Conservation (phyloP, 2,329 filamentous ascomycete species). For the Xylariaceae sp. region DNA sequence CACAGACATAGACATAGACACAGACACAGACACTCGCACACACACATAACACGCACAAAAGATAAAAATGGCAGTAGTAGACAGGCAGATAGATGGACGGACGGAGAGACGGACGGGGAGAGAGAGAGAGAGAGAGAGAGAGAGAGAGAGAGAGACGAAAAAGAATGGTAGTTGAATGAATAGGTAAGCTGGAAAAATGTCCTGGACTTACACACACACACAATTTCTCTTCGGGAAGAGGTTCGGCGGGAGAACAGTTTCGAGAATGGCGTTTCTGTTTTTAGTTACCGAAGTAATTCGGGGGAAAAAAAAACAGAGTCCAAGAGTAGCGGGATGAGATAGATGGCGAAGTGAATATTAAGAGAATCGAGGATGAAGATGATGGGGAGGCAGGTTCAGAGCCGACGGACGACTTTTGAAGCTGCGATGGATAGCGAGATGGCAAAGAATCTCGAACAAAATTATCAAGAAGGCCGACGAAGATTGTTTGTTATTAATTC, state of each 20-base stretch:
- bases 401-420: slow-evolving; percentile 15
- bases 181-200: neutral
- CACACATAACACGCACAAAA: neutral
- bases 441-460: slow-evolving; percentile 24
- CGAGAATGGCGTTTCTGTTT: too few species aligned
- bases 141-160: neutral
- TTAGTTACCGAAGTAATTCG: too few species aligned
- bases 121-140: neutral
- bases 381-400: slow-evolving; percentile 6
- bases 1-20: neutral
- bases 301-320: too few species aligned
- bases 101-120: too few species aligned
- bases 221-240: too few species aligned
- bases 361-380: neutral
- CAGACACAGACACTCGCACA: neutral
- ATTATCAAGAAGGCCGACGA: slow-evolving; percentile 27
- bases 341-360: neutral
- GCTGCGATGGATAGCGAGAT: slow-evolving; percentile 22
- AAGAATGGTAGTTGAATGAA: neutral
- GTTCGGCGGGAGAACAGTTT: too few species aligned
- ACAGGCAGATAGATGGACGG: too few species aligned
- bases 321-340: too few species aligned
- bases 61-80: too few species aligned
- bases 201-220: neutral
- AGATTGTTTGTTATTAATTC: slow-evolving; percentile 22